Percentiles rank a stretch among this genome's conserved stretches.
Evolutionary conservation across 257 asterid genomes (phyloP).

Genomic region (Solanum sejunctum): DNA sequence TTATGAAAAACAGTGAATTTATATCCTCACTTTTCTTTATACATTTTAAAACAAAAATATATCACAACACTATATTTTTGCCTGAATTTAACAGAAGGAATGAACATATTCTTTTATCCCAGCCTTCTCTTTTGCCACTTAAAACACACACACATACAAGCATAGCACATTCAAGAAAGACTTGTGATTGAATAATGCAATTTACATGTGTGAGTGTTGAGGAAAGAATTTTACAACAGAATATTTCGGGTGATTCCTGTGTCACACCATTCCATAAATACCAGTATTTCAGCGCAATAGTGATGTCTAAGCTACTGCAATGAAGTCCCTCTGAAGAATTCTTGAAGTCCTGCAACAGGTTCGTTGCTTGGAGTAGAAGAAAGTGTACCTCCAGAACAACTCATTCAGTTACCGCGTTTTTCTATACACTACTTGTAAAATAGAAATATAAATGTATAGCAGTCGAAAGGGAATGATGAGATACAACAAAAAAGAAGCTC

Average conservation of each 20-base stretch:
- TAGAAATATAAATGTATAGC: neutral
- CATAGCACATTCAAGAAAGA: neutral
- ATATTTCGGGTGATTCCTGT: slow-evolving; percentile 5
- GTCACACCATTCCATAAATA: slow-evolving; percentile 3
- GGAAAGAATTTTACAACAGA: slow-evolving; percentile 18
- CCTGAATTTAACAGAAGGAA: neutral
- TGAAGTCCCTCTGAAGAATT: neutral
- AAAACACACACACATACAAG: neutral
- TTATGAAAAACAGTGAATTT: neutral
- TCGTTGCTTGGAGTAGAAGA: neutral
- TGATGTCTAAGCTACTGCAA: neutral
- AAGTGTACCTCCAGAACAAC: neutral
- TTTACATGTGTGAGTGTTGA: slow-evolving; percentile 26
- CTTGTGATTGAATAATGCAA: slow-evolving; percentile 24
- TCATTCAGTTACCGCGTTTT: neutral
- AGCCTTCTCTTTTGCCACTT: neutral
- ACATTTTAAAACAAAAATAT: neutral
- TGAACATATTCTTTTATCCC: neutral
- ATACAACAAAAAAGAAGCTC: neutral
- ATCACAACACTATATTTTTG: neutral
- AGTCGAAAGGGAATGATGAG: neutral
- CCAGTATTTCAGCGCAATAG: neutral
- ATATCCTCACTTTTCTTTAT: neutral
- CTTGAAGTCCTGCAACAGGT: slow-evolving; percentile 2
- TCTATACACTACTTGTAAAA: neutral